Evolutionary conservation across 1,284 basidiomycete genomes (phyloP), one percentile per base, ranked within the genome.

Genomic region (Apiotrichum porosum): DNA sequence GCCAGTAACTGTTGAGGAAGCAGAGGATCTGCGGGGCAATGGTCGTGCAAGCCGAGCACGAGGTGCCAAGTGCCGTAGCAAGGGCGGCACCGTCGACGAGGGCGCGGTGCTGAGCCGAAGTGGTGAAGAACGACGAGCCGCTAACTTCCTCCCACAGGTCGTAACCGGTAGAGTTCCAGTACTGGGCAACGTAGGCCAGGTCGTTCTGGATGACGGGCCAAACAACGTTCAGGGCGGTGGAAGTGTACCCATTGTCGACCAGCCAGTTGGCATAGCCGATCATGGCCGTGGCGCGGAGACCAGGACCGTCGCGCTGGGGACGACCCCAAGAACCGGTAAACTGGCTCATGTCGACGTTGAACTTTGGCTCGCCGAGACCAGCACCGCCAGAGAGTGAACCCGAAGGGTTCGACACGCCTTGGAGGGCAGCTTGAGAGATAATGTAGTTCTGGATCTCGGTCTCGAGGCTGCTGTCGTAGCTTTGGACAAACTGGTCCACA

Each of bases 281-380:
- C 14, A 77, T 49, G 1, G 73, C 61, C 15, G 77, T 58, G 1
- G 75, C 73, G 37, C 78, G 63, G 1, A 77, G 62, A 2, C 76
- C 76, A 0, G 78, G 77, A 0, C 78, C 78, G 45, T 79, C 77
- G 26, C 67, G 54, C 47, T 78, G 77, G 4, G 77, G 77, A 47
- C 77, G 48, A 5, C 77, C 76, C 76, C 76, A 77, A 36, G 47
- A 42, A 4, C 58, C 71, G 3, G 51, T 56, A 57, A 75, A 78
- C 2, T 72, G 56, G 1, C 58, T 62, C 14, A 72, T 71, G 52
- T 76, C 62, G 9, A 72, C 69, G 18, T 75, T 41, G 54, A 75
- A 80, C 62, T 80, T 80, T 32, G 78, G 78, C 57, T 80, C 79
- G 17, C 75, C 76, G 19, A 79, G 50, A 1, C 78, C 77, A 10